Evolutionary conservation across 306 rosid species (phyloP).

Genomic region (Prosopis cineraria): DNA sequence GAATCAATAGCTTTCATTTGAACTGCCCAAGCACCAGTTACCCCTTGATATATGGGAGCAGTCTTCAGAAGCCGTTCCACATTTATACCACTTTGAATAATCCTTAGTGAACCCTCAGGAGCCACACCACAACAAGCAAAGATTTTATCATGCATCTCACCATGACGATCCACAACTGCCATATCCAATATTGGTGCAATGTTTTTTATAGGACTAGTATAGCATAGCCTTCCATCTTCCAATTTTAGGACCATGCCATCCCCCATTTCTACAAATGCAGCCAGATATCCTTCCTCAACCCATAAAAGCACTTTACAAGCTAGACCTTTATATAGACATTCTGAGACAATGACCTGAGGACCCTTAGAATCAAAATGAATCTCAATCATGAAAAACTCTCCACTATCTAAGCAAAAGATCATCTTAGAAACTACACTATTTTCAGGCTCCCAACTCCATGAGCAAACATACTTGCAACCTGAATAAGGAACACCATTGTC

Average conservation of each 20-base stretch:
- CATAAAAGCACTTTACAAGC: constrained; percentile 82
- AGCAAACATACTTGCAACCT: constrained; percentile 63
- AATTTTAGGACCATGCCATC: constrained; percentile 85
- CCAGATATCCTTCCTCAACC: constrained; percentile 87
- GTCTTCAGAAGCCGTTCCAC: constrained; percentile 77
- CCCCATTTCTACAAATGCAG: constrained; percentile 90
- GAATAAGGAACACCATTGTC: constrained; percentile 55
- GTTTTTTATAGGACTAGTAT: constrained; percentile 77
- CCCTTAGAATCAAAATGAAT: constrained; percentile 61
- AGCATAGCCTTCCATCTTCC: constrained; percentile 69
- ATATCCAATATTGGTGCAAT: constrained; percentile 87
- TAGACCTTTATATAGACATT: constrained; percentile 79
- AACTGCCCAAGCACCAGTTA: constrained; percentile 84
- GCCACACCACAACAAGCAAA: constrained; percentile 95
- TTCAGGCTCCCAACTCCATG: constrained; percentile 95
- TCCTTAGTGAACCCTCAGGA: constrained; percentile 90
- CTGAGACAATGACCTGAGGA: constrained; percentile 68
- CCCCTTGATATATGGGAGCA: constrained; percentile 85
- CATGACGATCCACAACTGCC: constrained; percentile 79
- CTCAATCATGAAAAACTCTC: constrained; percentile 84
- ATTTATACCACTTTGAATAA: constrained; percentile 81
- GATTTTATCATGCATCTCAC: constrained; percentile 83
- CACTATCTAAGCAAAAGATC: constrained; percentile 76
- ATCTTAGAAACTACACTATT: constrained; percentile 60
- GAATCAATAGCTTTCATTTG: constrained; percentile 73